Conservation (phyloP, 208 protist species). For the Acanthamoeba culbertsoni region DNA sequence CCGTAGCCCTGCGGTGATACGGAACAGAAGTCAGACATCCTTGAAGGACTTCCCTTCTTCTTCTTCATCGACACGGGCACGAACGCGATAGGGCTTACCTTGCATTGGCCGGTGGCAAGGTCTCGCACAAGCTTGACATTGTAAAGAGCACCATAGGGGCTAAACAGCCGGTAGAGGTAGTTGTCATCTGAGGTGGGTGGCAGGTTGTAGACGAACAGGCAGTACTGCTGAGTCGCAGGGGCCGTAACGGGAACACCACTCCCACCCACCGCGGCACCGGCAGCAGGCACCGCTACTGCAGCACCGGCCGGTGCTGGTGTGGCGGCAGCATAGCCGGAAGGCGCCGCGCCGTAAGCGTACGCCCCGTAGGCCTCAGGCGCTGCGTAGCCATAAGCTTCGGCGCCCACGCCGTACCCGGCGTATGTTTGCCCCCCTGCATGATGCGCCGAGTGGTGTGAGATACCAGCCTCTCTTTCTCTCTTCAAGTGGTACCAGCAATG, state of each 20-base stretch:
- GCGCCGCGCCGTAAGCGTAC: no score
- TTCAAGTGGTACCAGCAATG: background rate
- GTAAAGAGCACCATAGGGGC: background rate
- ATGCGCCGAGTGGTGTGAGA: background rate
- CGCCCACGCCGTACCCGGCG: background rate
- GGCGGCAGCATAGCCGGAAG: background rate
- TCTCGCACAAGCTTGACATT: background rate
- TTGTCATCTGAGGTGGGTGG: background rate
- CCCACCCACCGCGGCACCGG: background rate
- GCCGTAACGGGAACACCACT: background rate
- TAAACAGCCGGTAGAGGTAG: background rate
- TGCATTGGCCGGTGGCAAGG: background rate
- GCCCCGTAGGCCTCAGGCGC: no score
- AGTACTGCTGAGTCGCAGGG: background rate
- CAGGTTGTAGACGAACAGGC: slow-evolving; percentile 21
- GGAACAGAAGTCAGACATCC: no score
- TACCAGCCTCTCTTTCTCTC: background rate
- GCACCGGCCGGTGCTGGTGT: background rate
- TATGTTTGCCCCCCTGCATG: background rate
- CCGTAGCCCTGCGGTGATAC: no score
- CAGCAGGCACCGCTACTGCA: background rate
- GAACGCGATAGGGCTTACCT: background rate
- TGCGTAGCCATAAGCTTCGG: background rate
- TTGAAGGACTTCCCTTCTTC: no score
- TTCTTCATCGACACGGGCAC: background rate